A percentile compares a stretch with the other conserved stretches of the same genome.
Conservation (phyloP, 2,329 filamentous ascomycete species). For the Monosporascus sp. region DNA sequence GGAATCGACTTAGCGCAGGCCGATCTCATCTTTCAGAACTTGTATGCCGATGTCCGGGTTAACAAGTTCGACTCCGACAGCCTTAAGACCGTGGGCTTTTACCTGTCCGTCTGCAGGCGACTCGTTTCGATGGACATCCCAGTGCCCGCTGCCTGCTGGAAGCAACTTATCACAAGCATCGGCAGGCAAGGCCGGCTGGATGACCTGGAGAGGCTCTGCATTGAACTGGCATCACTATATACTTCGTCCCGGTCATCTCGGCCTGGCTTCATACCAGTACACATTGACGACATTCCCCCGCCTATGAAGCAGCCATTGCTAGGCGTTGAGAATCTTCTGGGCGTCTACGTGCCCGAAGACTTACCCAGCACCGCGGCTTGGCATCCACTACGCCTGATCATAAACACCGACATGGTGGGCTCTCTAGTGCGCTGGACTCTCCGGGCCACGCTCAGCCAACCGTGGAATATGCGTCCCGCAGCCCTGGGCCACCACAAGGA, state of each 20-base stretch:
- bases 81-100: constrained; percentile 21
- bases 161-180: constrained; percentile 37
- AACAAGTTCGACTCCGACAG: constrained; percentile 12
- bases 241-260: constrained; percentile 23
- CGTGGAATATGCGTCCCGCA: constrained; percentile 1
- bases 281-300: constrained; percentile 37
- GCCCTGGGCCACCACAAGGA: constrained; percentile 2
- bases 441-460: constrained; percentile 27
- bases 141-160: constrained; percentile 37
- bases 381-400: constrained; percentile 45
- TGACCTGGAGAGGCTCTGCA: constrained; percentile 39
- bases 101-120: constrained; percentile 28
- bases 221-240: constrained; percentile 37
- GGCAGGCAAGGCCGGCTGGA: constrained; percentile 38
- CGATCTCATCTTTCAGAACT: constrained; percentile 22
- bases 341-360: constrained; percentile 36
- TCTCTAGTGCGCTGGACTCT: constrained; percentile 43
- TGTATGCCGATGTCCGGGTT: constrained; percentile 16
- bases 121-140: constrained; percentile 35
- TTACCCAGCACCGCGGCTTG: constrained; percentile 34
- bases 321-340: constrained; percentile 25
- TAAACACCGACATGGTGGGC: constrained; percentile 34
- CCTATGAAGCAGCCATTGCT: constrained; percentile 25
- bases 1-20: constrained; percentile 25
- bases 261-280: constrained; percentile 36